Evolutionary conservation across 805 yeast genomes (phyloP).

Genomic region (Isabelozyma rhagii): DNA sequence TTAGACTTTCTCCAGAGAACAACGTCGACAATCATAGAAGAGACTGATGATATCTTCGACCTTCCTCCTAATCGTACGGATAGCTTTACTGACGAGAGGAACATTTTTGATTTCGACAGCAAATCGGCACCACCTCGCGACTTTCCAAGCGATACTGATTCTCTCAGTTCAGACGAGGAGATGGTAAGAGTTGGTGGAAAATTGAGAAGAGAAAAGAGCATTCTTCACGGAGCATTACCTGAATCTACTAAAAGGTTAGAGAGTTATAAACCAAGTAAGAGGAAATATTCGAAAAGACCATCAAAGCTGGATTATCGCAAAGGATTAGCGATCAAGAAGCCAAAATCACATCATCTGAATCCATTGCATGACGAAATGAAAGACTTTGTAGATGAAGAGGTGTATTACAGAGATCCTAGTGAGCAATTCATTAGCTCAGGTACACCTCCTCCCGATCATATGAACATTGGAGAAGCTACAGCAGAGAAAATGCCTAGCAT

Average conservation of each 20-base stretch:
- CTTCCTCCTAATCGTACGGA: neutral
- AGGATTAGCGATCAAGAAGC: conserved; percentile 36
- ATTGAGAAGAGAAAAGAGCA: conserved; percentile 22
- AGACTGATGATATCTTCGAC: neutral
- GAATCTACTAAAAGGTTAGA: conserved; percentile 36
- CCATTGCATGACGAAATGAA: conserved; percentile 5
- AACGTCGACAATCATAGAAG: neutral
- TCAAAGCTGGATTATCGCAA: conserved; percentile 19
- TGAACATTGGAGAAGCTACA: neutral
- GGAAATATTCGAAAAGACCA: conserved; percentile 1
- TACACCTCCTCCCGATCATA: neutral
- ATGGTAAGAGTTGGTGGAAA: conserved; percentile 24
- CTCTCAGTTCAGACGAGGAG: conserved; percentile 1
- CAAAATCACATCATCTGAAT: neutral
- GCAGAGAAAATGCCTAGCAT: neutral
- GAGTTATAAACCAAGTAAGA: conserved; percentile 14
- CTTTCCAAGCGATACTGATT: neutral
- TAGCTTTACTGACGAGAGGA: neutral
- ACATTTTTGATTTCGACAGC: neutral
- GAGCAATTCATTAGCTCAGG: neutral
- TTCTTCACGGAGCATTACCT: conserved; percentile 35
- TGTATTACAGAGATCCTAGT: conserved; percentile 3
- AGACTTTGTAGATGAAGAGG: conserved; percentile 18
- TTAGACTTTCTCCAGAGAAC: neutral
- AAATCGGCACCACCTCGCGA: neutral